Percentiles rank a stretch among this genome's conserved stretches.
Conservation (phyloP, 2,329 filamentous ascomycete species). For the Purpureocillium lavendulum region DNA sequence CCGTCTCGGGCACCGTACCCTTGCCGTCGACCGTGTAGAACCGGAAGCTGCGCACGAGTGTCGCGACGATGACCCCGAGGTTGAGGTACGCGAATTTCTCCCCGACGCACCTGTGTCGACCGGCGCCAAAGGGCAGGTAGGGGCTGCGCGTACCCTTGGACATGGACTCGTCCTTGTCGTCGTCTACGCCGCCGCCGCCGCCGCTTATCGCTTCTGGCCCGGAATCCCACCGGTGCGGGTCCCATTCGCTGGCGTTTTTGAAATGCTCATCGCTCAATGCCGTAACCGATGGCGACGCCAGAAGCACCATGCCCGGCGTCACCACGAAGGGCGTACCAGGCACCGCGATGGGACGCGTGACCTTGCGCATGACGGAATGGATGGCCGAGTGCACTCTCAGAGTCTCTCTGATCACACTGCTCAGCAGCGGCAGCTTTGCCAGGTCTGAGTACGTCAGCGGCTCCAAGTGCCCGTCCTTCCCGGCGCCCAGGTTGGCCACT, state of each 20-base stretch:
- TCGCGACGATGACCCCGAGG: constrained; percentile 54
- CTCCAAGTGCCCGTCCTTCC: constrained; percentile 36
- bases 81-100: constrained; percentile 71
- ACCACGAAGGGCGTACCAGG: constrained; percentile 47
- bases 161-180: constrained; percentile 16
- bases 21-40: constrained; percentile 48
- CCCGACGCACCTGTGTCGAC: constrained; percentile 65
- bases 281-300: constrained; percentile 33
- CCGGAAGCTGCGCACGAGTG: constrained; percentile 52
- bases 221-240: constrained; percentile 21
- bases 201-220: background rate
- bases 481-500: too few species aligned
- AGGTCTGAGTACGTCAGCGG: constrained; percentile 52
- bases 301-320: constrained; percentile 38
- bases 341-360: constrained; percentile 57
- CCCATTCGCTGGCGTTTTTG: constrained; percentile 10
- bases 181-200: constrained; percentile 5
- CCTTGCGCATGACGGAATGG: constrained; percentile 65
- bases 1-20: constrained; percentile 51
- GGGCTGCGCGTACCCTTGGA: constrained; percentile 25
- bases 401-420: constrained; percentile 62
- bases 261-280: constrained; percentile 46
- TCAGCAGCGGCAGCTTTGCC: constrained; percentile 50
- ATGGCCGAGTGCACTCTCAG: constrained; percentile 64
- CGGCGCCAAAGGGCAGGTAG: constrained; percentile 63